Evolutionary conservation across 352 stramenopile species (phyloP), one percentile per base, ranked within the genome.

Genomic region (Pythium periplocum): DNA sequence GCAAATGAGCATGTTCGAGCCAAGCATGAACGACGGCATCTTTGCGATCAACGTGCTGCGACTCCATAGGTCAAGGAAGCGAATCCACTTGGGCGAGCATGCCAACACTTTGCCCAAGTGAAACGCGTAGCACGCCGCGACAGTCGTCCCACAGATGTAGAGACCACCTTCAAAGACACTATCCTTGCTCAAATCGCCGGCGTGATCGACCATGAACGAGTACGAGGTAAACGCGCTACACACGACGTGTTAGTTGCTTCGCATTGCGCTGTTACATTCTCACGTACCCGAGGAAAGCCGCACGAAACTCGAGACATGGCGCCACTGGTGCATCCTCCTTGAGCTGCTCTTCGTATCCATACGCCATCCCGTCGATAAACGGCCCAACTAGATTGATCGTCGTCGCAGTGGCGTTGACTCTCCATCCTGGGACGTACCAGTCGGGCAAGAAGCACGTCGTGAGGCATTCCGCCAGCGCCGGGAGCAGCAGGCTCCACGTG

Each of bases 191-290:
- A 94, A 69, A 44, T 92, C 84, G 2, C 84, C 80, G 1, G 84
- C 84, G 48, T 94, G 84, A 57, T 94, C 84, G 4, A 74, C 78
- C 84, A 94, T 94, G 68, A 89, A 94, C 52, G 82, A 84, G 51
- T 86, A 94, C n/a, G 82, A 93, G 43, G 84, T 94, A 52, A 94
- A 90, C 10, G 91, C 84, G 1, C 84, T 94, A 44, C 10, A 34
- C 49, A 45, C 33, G 17, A 57, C 12, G 35, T 52, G 32, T 26
- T 26, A 26, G 35, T 52, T n/a, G 35, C n/a, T 41, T 52, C 9
- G 32, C 43, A 48, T 48, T 30, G 17, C 43, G 9, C 17, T 1
- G 9, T 53, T 51, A 56, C 10, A 31, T 6, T 9, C 2, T 6
- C 3, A 59, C 62, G 48, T 67, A 92, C 82, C 82, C 82, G 36